Evolutionary conservation across 495 filamentous ascomycete species (phyloP).

Genomic region (Talaromyces trachyspermus): DNA sequence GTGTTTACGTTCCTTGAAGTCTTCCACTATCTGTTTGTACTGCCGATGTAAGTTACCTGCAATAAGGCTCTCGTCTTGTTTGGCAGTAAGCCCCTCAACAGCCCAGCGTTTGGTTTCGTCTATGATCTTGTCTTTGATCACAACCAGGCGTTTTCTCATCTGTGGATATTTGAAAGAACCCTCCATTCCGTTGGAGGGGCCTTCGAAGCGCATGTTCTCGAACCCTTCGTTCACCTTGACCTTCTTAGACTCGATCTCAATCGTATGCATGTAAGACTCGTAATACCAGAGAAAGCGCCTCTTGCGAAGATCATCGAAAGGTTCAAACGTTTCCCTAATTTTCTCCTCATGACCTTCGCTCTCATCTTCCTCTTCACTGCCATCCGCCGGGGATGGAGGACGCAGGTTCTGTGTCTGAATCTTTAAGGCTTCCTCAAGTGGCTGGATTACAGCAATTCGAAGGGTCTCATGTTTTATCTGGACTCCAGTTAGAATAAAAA

Average conservation of each 20-base stretch:
- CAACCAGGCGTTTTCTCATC: constrained; percentile 58
- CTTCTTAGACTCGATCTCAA: constrained; percentile 50
- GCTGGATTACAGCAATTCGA: constrained; percentile 76
- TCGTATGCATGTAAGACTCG: constrained; percentile 68
- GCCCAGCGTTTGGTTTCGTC: constrained; percentile 68
- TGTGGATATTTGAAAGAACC: constrained; percentile 79
- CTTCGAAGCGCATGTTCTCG: constrained; percentile 78
- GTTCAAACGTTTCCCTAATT: constrained; percentile 43
- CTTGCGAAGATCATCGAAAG: constrained; percentile 87
- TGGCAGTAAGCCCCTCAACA: constrained; percentile 53
- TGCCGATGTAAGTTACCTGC: constrained; percentile 77
- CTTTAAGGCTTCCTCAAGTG: constrained; percentile 70
- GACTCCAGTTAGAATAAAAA: background rate
- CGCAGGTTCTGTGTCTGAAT: constrained; percentile 48
- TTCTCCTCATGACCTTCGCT: constrained; percentile 48
- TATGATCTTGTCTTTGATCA: constrained; percentile 60
- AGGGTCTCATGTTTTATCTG: constrained; percentile 90
- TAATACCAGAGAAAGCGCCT: constrained; percentile 94
- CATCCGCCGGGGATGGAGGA: constrained; percentile 13
- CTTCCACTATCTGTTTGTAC: constrained; percentile 72
- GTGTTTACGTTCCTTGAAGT: constrained; percentile 58
- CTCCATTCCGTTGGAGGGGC: constrained; percentile 70
- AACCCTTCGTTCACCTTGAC: constrained; percentile 57
- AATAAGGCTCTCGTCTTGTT: constrained; percentile 61
- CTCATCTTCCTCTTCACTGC: constrained; percentile 44